phyloP scores from a whole-genome alignment of 1,284 basidiomycete species.

The Rhodotorula mucilaginosa region DNA sequence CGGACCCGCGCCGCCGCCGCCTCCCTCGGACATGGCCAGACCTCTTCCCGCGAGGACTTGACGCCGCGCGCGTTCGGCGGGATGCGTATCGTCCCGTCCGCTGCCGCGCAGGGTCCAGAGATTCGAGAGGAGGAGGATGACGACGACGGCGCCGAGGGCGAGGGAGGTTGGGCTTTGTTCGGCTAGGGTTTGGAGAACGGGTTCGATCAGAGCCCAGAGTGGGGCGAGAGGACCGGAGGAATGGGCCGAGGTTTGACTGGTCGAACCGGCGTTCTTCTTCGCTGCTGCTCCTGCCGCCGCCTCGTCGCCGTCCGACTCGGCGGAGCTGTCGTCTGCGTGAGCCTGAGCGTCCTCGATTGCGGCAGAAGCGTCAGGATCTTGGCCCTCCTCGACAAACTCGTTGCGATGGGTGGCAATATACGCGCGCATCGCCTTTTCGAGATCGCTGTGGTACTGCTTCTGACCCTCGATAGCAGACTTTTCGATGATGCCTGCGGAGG shows the following conservation, averaged over 20 bases:
- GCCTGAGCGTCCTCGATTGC: not conserved
- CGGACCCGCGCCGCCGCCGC: slow-evolving; percentile 8
- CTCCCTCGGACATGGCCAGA: not conserved
- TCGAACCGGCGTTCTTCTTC: not conserved
- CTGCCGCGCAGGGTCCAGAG: slow-evolving; percentile 45
- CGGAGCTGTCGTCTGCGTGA: not conserved
- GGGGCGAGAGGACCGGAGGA: slow-evolving; percentile 2
- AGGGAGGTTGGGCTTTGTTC: slow-evolving; percentile 30
- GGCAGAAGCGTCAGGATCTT: slow-evolving; percentile 50
- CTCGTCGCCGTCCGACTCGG: not conserved
- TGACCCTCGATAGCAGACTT: slow-evolving; percentile 91
- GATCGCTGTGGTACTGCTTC: slow-evolving; percentile 77
- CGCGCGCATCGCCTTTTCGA: slow-evolving; percentile 77
- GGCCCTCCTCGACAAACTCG: slow-evolving; percentile 83
- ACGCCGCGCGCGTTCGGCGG: slow-evolving; percentile 8
- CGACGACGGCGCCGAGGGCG: slow-evolving; percentile 44
- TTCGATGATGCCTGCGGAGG: slow-evolving; percentile 77
- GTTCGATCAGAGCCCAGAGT: slow-evolving; percentile 8
- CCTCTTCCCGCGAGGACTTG: slow-evolving; percentile 3
- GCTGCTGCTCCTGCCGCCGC: not conserved
- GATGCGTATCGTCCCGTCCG: not conserved
- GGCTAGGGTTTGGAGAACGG: slow-evolving; percentile 15
- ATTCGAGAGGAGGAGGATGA: slow-evolving; percentile 49
- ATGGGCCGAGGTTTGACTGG: not conserved
- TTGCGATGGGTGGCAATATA: slow-evolving; percentile 84